Evolutionary conservation across 352 stramenopile genomes (phyloP).

Genomic region (Globisporangium recalcitrans): DNA sequence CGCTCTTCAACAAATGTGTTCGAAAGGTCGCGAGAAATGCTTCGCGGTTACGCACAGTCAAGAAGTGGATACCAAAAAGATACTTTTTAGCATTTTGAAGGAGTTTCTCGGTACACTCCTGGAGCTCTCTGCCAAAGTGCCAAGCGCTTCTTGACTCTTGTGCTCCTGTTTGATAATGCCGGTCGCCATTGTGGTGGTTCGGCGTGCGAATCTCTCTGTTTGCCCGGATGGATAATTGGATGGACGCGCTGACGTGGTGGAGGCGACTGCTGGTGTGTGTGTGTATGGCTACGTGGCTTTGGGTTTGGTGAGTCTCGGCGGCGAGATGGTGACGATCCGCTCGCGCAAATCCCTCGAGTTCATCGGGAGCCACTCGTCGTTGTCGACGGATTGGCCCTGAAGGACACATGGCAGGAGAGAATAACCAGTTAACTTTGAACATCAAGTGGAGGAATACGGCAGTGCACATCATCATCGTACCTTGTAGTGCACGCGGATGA

Average conservation of each 20-base stretch:
- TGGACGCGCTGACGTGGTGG: no score
- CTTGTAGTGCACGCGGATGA: slow-evolving; percentile 79
- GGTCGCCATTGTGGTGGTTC: no score
- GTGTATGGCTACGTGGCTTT: slow-evolving; percentile 12
- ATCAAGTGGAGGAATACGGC: not conserved
- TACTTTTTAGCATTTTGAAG: not conserved
- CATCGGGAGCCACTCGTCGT: slow-evolving; percentile 68
- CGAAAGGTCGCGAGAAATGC: no score
- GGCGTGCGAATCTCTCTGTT: no score
- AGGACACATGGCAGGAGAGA: not conserved
- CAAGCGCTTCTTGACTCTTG: no score
- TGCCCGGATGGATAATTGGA: no score
- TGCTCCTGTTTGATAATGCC: no score
- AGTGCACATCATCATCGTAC: slow-evolving; percentile 17
- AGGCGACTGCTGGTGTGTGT: no score
- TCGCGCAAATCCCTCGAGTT: slow-evolving; percentile 38
- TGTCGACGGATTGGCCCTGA: slow-evolving; percentile 53
- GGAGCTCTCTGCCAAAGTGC: no score
- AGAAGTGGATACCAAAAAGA: not conserved
- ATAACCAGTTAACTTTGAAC: not conserved
- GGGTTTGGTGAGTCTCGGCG: slow-evolving; percentile 14
- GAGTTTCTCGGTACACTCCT: no score
- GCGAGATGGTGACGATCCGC: slow-evolving; percentile 39
- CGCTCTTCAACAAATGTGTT: no score
- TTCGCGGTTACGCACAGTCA: no score